Base-by-base conservation (phyloP, 164 flowering plant species). In the Piper longum region DNA sequence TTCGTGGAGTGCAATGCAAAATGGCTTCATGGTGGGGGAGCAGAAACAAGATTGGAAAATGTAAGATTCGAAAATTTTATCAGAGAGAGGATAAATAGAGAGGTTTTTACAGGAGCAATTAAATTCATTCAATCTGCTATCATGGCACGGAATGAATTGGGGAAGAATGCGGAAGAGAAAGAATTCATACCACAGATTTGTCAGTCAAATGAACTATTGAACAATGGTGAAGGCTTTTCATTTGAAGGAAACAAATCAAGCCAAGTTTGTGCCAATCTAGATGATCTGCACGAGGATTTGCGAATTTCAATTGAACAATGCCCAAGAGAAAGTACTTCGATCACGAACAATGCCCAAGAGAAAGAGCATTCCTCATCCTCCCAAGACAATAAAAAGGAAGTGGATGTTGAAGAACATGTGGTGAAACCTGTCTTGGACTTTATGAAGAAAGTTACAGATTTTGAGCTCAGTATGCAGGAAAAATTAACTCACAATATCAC, bases 71-170 rank as follows among this genome's bases (percentile, higher is more conserved):
- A 78, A 58, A 43, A 45, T 17, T 66, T 66, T 4, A 64, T 67
- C 39, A 69, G 56, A 61, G 79, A 79, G 64, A 76, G 79, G 18
- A 67, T 75, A 36, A 16, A n/a, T 68, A n/a, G 9, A 5, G 43
- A 43, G 39, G 64, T 75, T 17, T 57, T 60, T 43, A 63, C 64
- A 51, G 76, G 76, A 67, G 64, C 66, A 16, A 16, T 66, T 16
- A 72, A 63, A 60, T 63, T 67, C 43, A 59, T 55, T 61, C 14
- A 62, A 2, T 55, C 39, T 19, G n/a, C 42, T 16, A 55, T 54
- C 16, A 18, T 41, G 61, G 40, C n/a, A 39, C 3, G 0, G 14
- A 48, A 5, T 9, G 52, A 48, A 9, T 9, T 48, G 9, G 12
- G 14, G 9, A 48, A 48, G 52, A 48, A 48, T 14, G 12, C 14